Evolutionary conservation across 1,139 yeast species (phyloP).

Genomic region (Yamadazyma buinensis): DNA sequence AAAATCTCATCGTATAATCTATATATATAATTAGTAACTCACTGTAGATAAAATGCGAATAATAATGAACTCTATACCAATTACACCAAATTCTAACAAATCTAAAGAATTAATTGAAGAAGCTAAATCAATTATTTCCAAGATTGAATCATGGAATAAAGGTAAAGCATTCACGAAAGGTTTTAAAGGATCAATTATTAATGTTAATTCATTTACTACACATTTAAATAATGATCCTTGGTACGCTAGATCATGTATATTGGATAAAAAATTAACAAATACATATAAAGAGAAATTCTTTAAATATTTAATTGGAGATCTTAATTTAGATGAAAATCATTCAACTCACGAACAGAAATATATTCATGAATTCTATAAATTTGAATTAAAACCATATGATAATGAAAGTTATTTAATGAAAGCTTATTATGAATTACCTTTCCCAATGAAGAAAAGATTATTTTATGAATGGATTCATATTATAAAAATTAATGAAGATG

Average conservation of each 20-base stretch:
- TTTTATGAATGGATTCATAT: slow-evolving; percentile 59
- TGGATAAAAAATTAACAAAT: slow-evolving; percentile 6
- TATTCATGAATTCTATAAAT: slow-evolving; percentile 27
- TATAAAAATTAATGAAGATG: slow-evolving; percentile 4
- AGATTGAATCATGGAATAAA: slow-evolving; percentile 12
- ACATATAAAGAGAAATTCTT: slow-evolving; percentile 9
- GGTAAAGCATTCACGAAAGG: slow-evolving; percentile 9
- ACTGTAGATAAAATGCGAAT: not conserved
- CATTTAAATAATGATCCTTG: slow-evolving; percentile 9
- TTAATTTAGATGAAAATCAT: slow-evolving; percentile 21
- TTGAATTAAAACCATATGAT: slow-evolving; percentile 16
- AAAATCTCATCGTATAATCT: too few relatives aligned
- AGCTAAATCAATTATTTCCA: slow-evolving; percentile 9
- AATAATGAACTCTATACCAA: slow-evolving; percentile 5
- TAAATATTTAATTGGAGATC: slow-evolving; percentile 14
- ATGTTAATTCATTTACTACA: slow-evolving; percentile 6
- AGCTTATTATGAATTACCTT: slow-evolving; percentile 48
- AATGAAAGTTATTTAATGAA: slow-evolving; percentile 16
- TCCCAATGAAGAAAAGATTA: slow-evolving; percentile 46
- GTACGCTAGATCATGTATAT: slow-evolving; percentile 12
- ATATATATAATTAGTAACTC: too few relatives aligned
- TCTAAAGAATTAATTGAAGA: slow-evolving; percentile 2
- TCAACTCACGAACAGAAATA: slow-evolving; percentile 33
- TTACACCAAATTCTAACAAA: slow-evolving; percentile 1
- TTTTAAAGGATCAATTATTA: slow-evolving; percentile 4